Evolutionary conservation across 2,329 filamentous ascomycete genomes (phyloP), one percentile per base, ranked within the genome.

Genomic region (Pseudogymnoascus sp.): DNA sequence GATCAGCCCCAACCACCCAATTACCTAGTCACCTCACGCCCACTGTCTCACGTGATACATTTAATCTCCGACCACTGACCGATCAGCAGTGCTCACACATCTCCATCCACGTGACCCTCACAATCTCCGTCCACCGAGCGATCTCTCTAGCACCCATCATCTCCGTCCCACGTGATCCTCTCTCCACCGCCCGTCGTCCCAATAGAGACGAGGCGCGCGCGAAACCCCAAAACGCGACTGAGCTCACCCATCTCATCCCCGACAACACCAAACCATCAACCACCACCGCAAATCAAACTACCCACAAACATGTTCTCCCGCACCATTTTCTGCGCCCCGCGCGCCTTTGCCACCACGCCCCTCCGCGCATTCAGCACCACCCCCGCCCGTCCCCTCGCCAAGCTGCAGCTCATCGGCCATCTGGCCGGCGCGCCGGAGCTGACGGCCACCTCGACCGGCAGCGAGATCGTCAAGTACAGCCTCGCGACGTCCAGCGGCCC

Each of bases 351-450:
- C 35, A 70, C 71, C 42, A 64, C 72, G 64, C 70, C 78, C 67
- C 74, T 81, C 70, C 91, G 91, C 77, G 78, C 87, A 73, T 96
- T 97, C 84, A 91, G 86, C 79, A 87, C 88, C 50, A 78, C 86
- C 42, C 76, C 83, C 60, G 71, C 79, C 47, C 78, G 79, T 68
- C 82, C 84, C 67, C 73, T 95, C 69, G 90, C 95, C 69, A 89
- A 87, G 77, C 89, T 99, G 80, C 89, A 87, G 72, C 81, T 99
- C 76, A 83, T 97, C 70, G 95, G 95, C 73, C 89, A 92, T 76
- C 86, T 99, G 61, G 91, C 84, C 66, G 84, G 86, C 70, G 83
- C 85, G 62, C 93, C 95, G 64, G 93, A 97, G 80, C 72, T 92
- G 68, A 81, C 83, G 38, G 76, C 85, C 65, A 90, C 89, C 59